Conservation (phyloP, 139 green algal genomes). For the Chlamydomonas asymmetrica region DNA sequence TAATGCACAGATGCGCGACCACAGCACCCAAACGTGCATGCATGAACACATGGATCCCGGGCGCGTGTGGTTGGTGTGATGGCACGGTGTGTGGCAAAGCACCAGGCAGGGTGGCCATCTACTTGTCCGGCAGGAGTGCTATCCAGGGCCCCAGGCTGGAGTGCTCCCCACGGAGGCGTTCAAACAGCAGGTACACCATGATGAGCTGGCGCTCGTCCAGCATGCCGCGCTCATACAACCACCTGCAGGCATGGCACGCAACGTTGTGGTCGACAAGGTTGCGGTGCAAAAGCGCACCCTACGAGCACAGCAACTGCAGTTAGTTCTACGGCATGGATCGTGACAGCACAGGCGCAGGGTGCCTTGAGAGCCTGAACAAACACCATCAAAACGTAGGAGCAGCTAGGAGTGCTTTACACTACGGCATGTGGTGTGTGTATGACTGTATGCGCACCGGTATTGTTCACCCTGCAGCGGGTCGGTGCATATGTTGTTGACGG, state of each 20-base stretch:
- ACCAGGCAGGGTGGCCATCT: not conserved
- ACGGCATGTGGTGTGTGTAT: not conserved
- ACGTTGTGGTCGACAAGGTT: no score
- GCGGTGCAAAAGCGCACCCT: not conserved
- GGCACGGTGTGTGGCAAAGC: no score
- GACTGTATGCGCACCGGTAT: conserved; percentile 7
- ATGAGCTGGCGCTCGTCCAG: conserved; percentile 62
- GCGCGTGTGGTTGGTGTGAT: no score
- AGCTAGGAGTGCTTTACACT: not conserved
- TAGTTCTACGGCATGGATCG: not conserved
- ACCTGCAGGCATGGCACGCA: not conserved
- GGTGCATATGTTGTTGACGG: conserved; percentile 18
- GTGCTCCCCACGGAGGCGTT: conserved; percentile 44
- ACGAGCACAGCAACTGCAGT: not conserved
- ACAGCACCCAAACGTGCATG: not conserved
- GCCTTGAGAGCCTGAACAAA: not conserved
- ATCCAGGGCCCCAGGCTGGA: conserved; percentile 39
- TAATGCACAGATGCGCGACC: conserved; percentile 3
- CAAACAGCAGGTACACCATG: conserved; percentile 66
- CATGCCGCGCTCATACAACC: conserved; percentile 48
- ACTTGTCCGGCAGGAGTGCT: conserved; percentile 34
- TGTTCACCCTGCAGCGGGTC: conserved; percentile 24
- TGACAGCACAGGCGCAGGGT: not conserved
- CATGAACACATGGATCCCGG: not conserved
- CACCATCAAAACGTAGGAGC: not conserved